phyloP scores from a whole-genome alignment of 2,329 filamentous ascomycete genomes.

The Aureobasidium namibiae region DNA sequence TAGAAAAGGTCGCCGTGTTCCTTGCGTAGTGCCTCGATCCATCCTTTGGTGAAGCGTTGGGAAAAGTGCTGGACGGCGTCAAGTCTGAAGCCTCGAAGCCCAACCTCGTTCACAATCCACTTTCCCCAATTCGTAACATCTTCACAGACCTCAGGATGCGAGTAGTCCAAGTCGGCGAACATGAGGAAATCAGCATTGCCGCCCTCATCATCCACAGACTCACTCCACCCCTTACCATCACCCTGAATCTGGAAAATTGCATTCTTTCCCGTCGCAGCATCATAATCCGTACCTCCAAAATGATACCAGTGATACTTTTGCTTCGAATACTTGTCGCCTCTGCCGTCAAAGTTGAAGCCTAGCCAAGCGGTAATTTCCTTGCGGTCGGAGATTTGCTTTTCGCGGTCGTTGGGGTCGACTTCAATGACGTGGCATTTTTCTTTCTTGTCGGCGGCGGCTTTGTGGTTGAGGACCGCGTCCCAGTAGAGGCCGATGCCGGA shows the following conservation, averaged over 20 bases:
- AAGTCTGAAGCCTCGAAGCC: constrained; percentile 55
- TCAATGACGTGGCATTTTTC: constrained; percentile 55
- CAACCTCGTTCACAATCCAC: constrained; percentile 54
- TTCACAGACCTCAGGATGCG: constrained; percentile 50
- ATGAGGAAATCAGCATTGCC: constrained; percentile 61
- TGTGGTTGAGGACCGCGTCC: constrained; percentile 65
- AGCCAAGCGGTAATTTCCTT: constrained; percentile 58
- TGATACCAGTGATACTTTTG: constrained; percentile 58
- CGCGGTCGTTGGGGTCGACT: constrained; percentile 49
- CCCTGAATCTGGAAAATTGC: constrained; percentile 57
- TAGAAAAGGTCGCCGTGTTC: constrained; percentile 48
- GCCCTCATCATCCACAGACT: constrained; percentile 50
- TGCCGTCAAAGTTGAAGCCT: constrained; percentile 55
- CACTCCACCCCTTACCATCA: constrained; percentile 54
- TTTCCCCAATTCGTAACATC: constrained; percentile 59
- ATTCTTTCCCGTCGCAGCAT: constrained; percentile 45
- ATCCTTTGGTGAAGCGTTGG: constrained; percentile 53
- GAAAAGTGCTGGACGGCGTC: constrained; percentile 65
- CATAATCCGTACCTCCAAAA: constrained; percentile 57
- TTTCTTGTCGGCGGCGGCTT: constrained; percentile 56
- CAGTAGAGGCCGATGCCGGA: constrained; percentile 53
- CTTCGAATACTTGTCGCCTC: constrained; percentile 49
- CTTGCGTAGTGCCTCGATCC: constrained; percentile 46
- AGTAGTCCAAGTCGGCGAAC: constrained; percentile 60
- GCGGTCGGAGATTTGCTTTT: constrained; percentile 42